phyloP scores from a whole-genome alignment of 805 yeast species.

The Candida railenensis region DNA sequence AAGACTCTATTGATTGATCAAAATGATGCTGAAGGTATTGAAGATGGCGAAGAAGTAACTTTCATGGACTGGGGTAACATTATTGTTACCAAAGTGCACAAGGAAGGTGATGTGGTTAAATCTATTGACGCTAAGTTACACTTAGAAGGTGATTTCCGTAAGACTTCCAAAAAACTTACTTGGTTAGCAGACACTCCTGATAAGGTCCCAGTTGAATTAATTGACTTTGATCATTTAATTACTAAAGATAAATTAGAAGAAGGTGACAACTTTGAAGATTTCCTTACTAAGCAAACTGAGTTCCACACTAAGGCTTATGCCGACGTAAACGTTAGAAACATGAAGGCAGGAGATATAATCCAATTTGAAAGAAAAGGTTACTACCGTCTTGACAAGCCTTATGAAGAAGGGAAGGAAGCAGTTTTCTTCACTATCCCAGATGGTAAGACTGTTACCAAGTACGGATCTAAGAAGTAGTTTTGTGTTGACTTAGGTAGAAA shows the following conservation, averaged over 20 bases:
- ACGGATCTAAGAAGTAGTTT: conserved; percentile 33
- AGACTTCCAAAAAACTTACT: conserved; percentile 90
- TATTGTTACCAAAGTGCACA: conserved; percentile 67
- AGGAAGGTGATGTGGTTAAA: conserved; percentile 57
- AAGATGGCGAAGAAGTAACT: conserved; percentile 90
- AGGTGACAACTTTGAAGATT: conserved; percentile 90
- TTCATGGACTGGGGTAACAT: conserved; percentile 99
- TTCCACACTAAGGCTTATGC: conserved; percentile 77
- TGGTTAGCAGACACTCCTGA: conserved; percentile 89
- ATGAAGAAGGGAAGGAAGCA: conserved; percentile 58
- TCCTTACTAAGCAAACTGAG: conserved; percentile 82
- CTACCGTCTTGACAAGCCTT: conserved; percentile 71
- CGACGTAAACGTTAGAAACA: conserved; percentile 70
- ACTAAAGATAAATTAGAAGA: conserved; percentile 94
- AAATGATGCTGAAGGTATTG: conserved; percentile 68
- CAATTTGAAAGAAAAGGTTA: conserved; percentile 98
- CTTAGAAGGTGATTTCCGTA: conserved; percentile 95
- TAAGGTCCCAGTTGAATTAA: conserved; percentile 69
- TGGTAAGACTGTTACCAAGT: conserved; percentile 60
- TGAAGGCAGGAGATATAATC: conserved; percentile 83
- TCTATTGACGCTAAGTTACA: conserved; percentile 76
- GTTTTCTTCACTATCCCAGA: conserved; percentile 94
- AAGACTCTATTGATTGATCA: conserved; percentile 75
- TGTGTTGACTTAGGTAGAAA: too few species aligned
- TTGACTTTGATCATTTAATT: conserved; percentile 92